These are phyloP conservation scores for Mycena filopes DNA, from an alignment of 768 basidiomycete species.

Conservation along the genomic window DNA sequence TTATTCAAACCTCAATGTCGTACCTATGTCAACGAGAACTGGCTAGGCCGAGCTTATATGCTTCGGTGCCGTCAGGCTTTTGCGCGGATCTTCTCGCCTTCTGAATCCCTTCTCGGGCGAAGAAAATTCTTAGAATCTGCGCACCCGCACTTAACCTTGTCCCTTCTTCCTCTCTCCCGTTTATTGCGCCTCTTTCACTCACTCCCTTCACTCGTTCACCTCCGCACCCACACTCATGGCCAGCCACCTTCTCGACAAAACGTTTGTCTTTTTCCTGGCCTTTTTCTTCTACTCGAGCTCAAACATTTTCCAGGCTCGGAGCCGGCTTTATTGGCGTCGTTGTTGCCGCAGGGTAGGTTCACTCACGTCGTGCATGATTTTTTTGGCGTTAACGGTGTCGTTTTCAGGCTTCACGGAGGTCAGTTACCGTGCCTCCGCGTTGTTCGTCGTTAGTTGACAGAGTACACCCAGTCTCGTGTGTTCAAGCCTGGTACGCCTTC, in stretches of 20 bases:
- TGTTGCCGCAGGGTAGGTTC: conserved; percentile 58
- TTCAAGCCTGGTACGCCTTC: conserved; percentile 59
- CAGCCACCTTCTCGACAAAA: conserved; percentile 41
- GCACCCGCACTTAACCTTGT: conserved; percentile 11
- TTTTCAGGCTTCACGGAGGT: conserved; percentile 63
- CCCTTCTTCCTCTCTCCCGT: conserved; percentile 7
- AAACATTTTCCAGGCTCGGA: conserved; percentile 50
- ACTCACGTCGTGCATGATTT: not conserved
- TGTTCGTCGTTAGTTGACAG: not conserved
- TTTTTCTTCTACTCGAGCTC: conserved; percentile 9
- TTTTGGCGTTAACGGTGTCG: not conserved
- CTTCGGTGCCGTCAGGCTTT: conserved; percentile 26
- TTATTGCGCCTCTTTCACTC: conserved; percentile 22
- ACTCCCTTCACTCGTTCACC: conserved; percentile 23
- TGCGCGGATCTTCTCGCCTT: conserved; percentile 26
- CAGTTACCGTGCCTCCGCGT: conserved; percentile 19
- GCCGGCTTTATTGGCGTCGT: conserved; percentile 62
- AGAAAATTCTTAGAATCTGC: conserved; percentile 13
- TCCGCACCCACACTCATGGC: conserved; percentile 28
- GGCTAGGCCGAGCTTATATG: conserved; percentile 5
- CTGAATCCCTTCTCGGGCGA: conserved; percentile 14
- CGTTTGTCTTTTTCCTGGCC: conserved; percentile 39
- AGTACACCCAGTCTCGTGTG: conserved; percentile 59
- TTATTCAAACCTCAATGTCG: conserved; percentile 21
- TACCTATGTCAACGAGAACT: conserved; percentile 25